These are phyloP conservation scores for Saccharomycopsis amapae DNA, from an alignment of 805 yeast species.

Conservation along the genomic window DNA sequence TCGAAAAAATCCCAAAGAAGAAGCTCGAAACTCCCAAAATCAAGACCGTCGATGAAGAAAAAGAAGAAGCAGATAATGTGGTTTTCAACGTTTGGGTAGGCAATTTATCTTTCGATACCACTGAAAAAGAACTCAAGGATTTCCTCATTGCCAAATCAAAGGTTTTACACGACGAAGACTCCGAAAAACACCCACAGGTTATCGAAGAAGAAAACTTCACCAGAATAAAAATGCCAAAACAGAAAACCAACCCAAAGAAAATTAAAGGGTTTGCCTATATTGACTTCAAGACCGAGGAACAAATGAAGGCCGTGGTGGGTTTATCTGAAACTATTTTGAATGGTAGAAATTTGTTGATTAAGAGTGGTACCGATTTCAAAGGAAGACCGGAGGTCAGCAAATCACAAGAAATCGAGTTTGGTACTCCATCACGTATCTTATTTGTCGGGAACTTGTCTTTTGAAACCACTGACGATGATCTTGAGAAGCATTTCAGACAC, in stretches of 20 bases:
- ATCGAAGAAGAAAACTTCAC: conserved; percentile 55
- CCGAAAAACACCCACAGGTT: conserved; percentile 27
- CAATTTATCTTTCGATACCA: conserved; percentile 78
- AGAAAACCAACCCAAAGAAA: conserved; percentile 48
- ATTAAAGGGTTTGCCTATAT: conserved; percentile 84
- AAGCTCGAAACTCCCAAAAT: conserved; percentile 27
- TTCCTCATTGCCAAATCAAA: conserved; percentile 58
- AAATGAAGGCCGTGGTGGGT: conserved; percentile 53
- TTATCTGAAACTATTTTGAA: conserved; percentile 68
- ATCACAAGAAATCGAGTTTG: conserved; percentile 13
- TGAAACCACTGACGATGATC: conserved; percentile 76
- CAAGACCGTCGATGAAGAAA: conserved; percentile 28
- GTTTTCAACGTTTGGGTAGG: conserved; percentile 91
- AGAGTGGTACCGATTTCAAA: conserved; percentile 70
- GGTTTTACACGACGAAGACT: conserved; percentile 29
- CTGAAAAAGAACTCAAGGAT: conserved; percentile 60
- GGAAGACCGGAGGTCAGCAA: conserved; percentile 59
- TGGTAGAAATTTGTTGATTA: conserved; percentile 82
- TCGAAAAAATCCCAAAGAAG: conserved; percentile 38
- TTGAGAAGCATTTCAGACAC: conserved; percentile 78
- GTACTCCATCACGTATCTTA: conserved; percentile 68
- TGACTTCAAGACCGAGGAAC: conserved; percentile 59
- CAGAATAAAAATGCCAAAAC: conserved; percentile 75
- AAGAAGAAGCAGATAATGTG: conserved; percentile 34
- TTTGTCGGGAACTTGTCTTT: conserved; percentile 92